Base-by-base conservation (phyloP, 495 filamentous ascomycete genomes). In the Pseudomonodictys pantanalensis region DNA sequence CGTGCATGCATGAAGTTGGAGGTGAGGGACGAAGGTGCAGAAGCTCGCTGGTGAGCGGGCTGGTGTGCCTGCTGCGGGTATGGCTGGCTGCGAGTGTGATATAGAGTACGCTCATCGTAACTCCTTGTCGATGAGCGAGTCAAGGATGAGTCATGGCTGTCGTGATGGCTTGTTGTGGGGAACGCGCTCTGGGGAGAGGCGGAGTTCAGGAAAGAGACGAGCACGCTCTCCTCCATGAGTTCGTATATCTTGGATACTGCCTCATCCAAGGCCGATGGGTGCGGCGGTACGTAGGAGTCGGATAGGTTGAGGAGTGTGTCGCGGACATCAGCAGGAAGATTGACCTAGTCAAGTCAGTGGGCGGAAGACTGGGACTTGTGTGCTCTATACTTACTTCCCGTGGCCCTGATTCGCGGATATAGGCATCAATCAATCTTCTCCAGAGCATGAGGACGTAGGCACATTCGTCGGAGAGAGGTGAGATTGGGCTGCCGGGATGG, bases 211-310 rank as follows among this genome's bases (percentile, higher is more conserved):
- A 93, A 95, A 0, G 90, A 87, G 0, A 89, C 85, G 28, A 93
- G 77, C 2, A 97, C 90, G 2, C 90, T 96, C 66, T 97, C 93
- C 67, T 97, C 92, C 90, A 99, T 97, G 58, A 99, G 75, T 56
- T 97, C 92, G 70, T 91, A 90, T 15, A 96, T 87, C 50, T 95
- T 92, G 55, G 84, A 81, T 17, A 93, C 90, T n/a, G 93, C 93
- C n/a, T 86, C 78, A 66, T 95, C 90, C 23, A 99, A 78, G 29
- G 83, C 81, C 46, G 87, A 81, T 3, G 93, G 95, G 20, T 79
- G 71, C 0, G 93, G 95, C 5, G 95, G 90, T 2, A 76, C 74
- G n/a, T 78, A 69, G 9, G 76, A 72, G 32, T 80, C 78, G 6
- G 84, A 78, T 44, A 90, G 77, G 11, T 78, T 78, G 15, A 99